Evolutionary conservation across 106 monocot genomes (phyloP).

Genomic region (Dioscorea alata): DNA sequence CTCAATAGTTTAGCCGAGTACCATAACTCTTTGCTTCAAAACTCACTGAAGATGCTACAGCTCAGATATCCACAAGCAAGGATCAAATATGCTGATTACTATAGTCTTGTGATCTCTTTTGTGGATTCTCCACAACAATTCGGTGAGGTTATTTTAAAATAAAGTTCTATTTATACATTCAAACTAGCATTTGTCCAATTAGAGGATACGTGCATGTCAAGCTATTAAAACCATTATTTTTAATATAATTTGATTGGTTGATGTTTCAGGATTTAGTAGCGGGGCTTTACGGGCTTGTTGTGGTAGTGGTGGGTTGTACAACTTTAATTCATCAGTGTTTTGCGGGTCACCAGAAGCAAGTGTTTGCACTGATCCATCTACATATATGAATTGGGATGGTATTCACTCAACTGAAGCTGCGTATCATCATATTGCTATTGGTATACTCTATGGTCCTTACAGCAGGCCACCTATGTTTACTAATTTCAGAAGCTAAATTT

Average conservation of each 20-base stretch:
- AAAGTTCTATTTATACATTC: too few species aligned
- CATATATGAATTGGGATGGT: constrained; percentile 50
- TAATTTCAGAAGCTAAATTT: too few species aligned
- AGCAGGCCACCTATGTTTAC: not conserved
- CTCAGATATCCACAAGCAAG: constrained; percentile 20
- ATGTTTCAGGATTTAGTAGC: not conserved
- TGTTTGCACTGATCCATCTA: constrained; percentile 33
- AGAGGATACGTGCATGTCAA: too few species aligned
- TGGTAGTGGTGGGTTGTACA: constrained; percentile 49
- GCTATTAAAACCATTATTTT: too few species aligned
- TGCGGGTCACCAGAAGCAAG: constrained; percentile 29
- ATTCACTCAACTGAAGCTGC: constrained; percentile 56
- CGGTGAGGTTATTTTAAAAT: too few species aligned
- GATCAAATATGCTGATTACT: constrained; percentile 26
- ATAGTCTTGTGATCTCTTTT: constrained; percentile 17
- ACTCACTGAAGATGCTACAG: constrained; percentile 15
- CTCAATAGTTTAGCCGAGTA: constrained; percentile 25
- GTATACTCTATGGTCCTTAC: constrained; percentile 22
- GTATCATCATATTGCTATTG: constrained; percentile 17
- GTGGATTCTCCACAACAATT: constrained; percentile 12
- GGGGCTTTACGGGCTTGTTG: constrained; percentile 27
- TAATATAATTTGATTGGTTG: too few species aligned
- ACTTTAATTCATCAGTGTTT: constrained; percentile 21
- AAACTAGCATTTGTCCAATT: too few species aligned
- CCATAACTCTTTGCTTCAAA: constrained; percentile 32